These are phyloP conservation scores for Ambrosia trifida DNA, from an alignment of 129 eudicot species.

Conservation along the genomic window DNA sequence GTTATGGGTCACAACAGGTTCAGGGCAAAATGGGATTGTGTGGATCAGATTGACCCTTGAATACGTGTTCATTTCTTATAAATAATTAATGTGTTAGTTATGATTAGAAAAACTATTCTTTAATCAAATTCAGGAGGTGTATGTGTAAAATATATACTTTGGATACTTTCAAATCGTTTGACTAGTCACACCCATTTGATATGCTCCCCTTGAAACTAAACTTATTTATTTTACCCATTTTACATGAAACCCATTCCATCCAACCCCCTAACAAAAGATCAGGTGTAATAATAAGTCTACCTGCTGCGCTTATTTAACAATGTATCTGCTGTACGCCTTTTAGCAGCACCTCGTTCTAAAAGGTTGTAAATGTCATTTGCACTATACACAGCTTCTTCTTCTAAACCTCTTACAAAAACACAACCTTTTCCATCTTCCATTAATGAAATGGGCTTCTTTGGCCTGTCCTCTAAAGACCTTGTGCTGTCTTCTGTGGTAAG, in stretches of 20 bases:
- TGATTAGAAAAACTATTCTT: background rate
- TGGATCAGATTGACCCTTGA: background rate
- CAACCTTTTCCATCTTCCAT: conserved; percentile 93
- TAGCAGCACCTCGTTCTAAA: conserved; percentile 79
- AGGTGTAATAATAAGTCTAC: conserved; percentile 27
- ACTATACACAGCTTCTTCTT: conserved; percentile 88
- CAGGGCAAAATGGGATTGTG: background rate
- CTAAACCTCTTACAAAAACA: conserved; percentile 81
- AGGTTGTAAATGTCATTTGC: conserved; percentile 85
- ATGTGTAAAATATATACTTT: background rate
- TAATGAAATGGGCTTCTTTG: conserved; percentile 68
- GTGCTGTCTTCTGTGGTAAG: conserved; percentile 65
- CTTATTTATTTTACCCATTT: background rate
- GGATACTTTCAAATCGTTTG: background rate
- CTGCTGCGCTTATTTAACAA: conserved; percentile 81
- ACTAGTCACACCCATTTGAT: background rate
- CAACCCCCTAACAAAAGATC: background rate
- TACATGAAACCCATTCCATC: background rate
- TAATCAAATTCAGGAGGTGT: conserved; percentile 3
- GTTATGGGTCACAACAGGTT: conserved; percentile 2
- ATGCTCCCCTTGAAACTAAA: background rate
- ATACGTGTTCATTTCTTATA: background rate
- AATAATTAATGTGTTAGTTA: background rate
- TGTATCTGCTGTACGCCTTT: conserved; percentile 88
- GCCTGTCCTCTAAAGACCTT: conserved; percentile 56